Evolutionary conservation across 1,284 basidiomycete species (phyloP).

Genomic region (Ustilago trichophora): DNA sequence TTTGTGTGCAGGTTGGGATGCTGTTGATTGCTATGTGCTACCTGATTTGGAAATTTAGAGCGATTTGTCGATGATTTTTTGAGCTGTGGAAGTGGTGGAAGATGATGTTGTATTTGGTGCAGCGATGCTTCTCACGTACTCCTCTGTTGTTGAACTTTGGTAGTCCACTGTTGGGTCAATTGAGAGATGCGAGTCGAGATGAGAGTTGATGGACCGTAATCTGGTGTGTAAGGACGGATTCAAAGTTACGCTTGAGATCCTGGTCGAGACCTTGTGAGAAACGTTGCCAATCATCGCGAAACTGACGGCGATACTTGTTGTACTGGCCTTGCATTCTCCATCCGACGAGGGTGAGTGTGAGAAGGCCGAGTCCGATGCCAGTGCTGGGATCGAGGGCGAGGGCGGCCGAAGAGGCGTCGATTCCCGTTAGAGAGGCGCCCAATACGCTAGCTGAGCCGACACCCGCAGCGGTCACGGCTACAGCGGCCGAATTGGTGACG

Average conservation of each 20-base stretch:
- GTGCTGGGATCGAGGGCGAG: slow-evolving; percentile 58
- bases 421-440: slow-evolving; percentile 23
- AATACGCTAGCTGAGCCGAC: slow-evolving; percentile 40
- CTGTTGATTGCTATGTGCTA: too few species aligned
- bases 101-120: too few species aligned
- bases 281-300: slow-evolving; percentile 64
- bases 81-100: too few species aligned
- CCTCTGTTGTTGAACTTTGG: slow-evolving; percentile 4
- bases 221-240: slow-evolving; percentile 12
- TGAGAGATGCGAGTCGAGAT: slow-evolving; percentile 15
- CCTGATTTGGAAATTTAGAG: too few species aligned
- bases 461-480: slow-evolving; percentile 34
- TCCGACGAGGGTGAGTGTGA: slow-evolving; percentile 56
- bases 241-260: slow-evolving; percentile 43
- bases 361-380: slow-evolving; percentile 52
- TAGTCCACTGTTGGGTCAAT: slow-evolving; percentile 8
- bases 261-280: slow-evolving; percentile 50
- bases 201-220: slow-evolving; percentile 21
- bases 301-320: slow-evolving; percentile 58
- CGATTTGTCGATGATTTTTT: too few species aligned
- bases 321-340: slow-evolving; percentile 66
- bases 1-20: too few species aligned
- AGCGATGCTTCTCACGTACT: too few species aligned
- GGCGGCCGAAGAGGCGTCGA: slow-evolving; percentile 30
- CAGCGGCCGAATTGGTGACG: slow-evolving; percentile 30